phyloP scores from a whole-genome alignment of 768 basidiomycete genomes.

The Tulasnella sp. region DNA sequence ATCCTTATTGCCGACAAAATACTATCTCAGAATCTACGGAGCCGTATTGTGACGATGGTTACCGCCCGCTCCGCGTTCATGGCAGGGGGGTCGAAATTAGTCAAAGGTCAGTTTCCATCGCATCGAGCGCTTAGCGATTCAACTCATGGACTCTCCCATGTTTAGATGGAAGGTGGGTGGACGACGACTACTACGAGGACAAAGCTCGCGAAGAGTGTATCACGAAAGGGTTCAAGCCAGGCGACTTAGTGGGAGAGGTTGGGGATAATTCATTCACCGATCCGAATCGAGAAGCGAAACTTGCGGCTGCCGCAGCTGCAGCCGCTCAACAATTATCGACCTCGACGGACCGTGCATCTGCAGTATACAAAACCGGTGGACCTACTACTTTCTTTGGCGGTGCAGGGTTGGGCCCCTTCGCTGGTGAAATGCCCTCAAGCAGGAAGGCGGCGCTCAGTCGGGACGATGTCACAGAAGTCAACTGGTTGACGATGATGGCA shows the following conservation, averaged over 20 bases:
- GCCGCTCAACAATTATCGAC: slow-evolving; percentile 29
- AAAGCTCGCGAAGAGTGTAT: slow-evolving; percentile 68
- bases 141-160: not conserved
- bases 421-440: slow-evolving; percentile 77
- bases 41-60: slow-evolving; percentile 87
- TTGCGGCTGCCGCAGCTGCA: slow-evolving; percentile 32
- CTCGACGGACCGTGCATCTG: slow-evolving; percentile 35
- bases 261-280: slow-evolving; percentile 31
- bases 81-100: slow-evolving; percentile 84
- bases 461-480: slow-evolving; percentile 78
- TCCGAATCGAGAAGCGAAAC: slow-evolving; percentile 36
- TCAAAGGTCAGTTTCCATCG: slow-evolving; percentile 52
- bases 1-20: slow-evolving; percentile 82
- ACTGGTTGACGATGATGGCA: slow-evolving; percentile 86
- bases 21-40: slow-evolving; percentile 79
- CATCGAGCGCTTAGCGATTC: not conserved
- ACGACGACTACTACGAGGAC: slow-evolving; percentile 94
- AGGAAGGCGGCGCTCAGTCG: slow-evolving; percentile 68
- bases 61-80: slow-evolving; percentile 91
- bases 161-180: slow-evolving; percentile 83
- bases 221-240: slow-evolving; percentile 72
- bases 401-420: slow-evolving; percentile 77
- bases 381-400: slow-evolving; percentile 88
- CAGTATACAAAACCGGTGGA: slow-evolving; percentile 72
- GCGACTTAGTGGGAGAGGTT: slow-evolving; percentile 67